Evolutionary conservation across 345 rosid genomes (phyloP).

Genomic region (Arabidopsis suecica): DNA sequence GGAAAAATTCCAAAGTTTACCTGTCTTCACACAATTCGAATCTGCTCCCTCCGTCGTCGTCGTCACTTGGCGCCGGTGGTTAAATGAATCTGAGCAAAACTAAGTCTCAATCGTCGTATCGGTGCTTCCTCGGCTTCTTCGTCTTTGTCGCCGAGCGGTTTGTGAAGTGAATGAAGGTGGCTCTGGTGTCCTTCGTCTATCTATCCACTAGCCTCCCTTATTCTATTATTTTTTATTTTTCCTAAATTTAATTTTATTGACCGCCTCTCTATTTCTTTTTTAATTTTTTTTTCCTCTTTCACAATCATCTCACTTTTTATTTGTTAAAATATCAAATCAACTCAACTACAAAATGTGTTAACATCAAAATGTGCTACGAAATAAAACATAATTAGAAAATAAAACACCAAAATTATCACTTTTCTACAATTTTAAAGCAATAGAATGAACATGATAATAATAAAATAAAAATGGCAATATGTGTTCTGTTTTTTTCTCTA

Average conservation of each 20-base stretch:
- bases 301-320: slow-evolving; percentile 1
- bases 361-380: neutral
- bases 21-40: slow-evolving; percentile 36
- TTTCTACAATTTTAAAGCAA: neutral
- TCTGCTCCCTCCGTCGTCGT: slow-evolving; percentile 26
- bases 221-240: slow-evolving; percentile 23
- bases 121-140: slow-evolving; percentile 41
- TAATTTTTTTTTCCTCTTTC: neutral
- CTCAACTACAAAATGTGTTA: neutral
- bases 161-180: slow-evolving; percentile 48
- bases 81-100: slow-evolving; percentile 22
- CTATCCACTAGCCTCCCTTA: slow-evolving; percentile 47
- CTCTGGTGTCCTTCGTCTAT: slow-evolving; percentile 39
- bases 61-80: neutral
- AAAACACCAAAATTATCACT: neutral
- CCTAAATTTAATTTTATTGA: slow-evolving; percentile 8
- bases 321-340: slow-evolving; percentile 20
- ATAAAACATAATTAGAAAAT: neutral
- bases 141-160: slow-evolving; percentile 50
- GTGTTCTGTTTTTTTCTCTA: neutral
- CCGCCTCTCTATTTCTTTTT: slow-evolving; percentile 28
- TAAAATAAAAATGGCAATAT: neutral
- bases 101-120: neutral
- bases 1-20: slow-evolving; percentile 3
- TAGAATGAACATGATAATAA: neutral